Evolutionary conservation across 768 basidiomycete species (phyloP).

Genomic region (Tylopilus rubrobrunneus): DNA sequence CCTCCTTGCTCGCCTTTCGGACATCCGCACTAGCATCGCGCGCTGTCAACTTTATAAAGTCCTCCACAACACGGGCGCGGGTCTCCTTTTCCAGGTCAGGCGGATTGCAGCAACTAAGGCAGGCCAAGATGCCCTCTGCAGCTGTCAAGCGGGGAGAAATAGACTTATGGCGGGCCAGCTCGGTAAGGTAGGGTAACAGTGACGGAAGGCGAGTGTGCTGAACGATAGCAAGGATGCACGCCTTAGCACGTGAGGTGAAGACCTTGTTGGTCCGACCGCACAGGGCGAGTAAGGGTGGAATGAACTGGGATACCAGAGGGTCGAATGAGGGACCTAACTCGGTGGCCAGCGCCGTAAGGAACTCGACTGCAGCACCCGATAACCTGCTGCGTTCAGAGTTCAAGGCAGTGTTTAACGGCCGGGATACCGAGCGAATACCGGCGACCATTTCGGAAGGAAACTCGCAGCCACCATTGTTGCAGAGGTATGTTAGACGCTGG

Average conservation of each 20-base stretch:
- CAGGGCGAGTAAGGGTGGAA: slow-evolving; percentile 64
- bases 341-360: slow-evolving; percentile 50
- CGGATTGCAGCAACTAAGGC: slow-evolving; percentile 73
- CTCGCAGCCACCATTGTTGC: slow-evolving; percentile 50
- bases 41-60: slow-evolving; percentile 60
- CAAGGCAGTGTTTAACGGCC: slow-evolving; percentile 55
- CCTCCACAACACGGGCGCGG: slow-evolving; percentile 64
- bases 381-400: slow-evolving; percentile 72
- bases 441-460: slow-evolving; percentile 48
- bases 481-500: slow-evolving; percentile 42
- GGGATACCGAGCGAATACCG: slow-evolving; percentile 47
- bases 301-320: slow-evolving; percentile 57
- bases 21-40: slow-evolving; percentile 76
- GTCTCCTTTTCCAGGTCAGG: slow-evolving; percentile 72
- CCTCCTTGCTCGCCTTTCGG: slow-evolving; percentile 59
- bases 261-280: slow-evolving; percentile 80
- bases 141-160: slow-evolving; percentile 56
- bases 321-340: slow-evolving; percentile 63
- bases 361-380: slow-evolving; percentile 62
- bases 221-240: slow-evolving; percentile 57
- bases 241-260: slow-evolving; percentile 59
- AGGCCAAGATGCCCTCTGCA: slow-evolving; percentile 62
- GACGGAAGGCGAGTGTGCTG: slow-evolving; percentile 64
- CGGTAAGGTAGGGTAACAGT: slow-evolving; percentile 58
- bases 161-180: slow-evolving; percentile 63